Evolutionary conservation across 306 rosid genomes (phyloP).

Genomic region (Lathyrus tuberosus): DNA sequence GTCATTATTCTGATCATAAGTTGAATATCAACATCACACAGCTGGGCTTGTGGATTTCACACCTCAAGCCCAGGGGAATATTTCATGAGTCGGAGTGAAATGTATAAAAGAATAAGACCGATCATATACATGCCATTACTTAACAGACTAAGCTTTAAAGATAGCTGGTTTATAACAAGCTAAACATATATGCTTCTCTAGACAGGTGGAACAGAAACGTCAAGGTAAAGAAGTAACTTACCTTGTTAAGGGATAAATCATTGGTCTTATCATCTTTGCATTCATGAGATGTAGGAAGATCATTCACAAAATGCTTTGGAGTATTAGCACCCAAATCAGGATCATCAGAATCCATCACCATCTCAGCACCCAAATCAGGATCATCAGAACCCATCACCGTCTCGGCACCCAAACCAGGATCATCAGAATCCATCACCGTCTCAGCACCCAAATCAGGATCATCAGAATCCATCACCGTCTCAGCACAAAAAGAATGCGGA

Average conservation of each 20-base stretch:
- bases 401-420: no score
- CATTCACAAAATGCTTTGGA: constrained; percentile 27
- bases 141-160: constrained; percentile 12
- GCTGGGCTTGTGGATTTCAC: constrained; percentile 2
- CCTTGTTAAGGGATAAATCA: constrained; percentile 46
- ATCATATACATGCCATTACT: constrained; percentile 6
- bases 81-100: neutral
- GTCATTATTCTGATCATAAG: constrained; percentile 8
- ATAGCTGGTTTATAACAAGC: constrained; percentile 18
- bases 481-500: constrained; percentile 42
- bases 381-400: no score
- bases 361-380: no score
- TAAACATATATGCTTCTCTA: constrained; percentile 27
- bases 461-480: constrained; percentile 46
- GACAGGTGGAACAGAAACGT: constrained; percentile 30
- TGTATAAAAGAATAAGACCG: constrained; percentile 17
- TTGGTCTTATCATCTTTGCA: constrained; percentile 35
- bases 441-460: constrained; percentile 43
- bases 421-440: constrained; percentile 44
- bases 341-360: no score
- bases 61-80: constrained; percentile 3
- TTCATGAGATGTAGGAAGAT: constrained; percentile 37
- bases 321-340: no score
- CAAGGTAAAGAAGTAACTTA: constrained; percentile 35
- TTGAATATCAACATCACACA: constrained; percentile 2